Evolutionary conservation across 2,329 filamentous ascomycete species (phyloP).

Genomic region (Phymatotrichopsis omnivora): DNA sequence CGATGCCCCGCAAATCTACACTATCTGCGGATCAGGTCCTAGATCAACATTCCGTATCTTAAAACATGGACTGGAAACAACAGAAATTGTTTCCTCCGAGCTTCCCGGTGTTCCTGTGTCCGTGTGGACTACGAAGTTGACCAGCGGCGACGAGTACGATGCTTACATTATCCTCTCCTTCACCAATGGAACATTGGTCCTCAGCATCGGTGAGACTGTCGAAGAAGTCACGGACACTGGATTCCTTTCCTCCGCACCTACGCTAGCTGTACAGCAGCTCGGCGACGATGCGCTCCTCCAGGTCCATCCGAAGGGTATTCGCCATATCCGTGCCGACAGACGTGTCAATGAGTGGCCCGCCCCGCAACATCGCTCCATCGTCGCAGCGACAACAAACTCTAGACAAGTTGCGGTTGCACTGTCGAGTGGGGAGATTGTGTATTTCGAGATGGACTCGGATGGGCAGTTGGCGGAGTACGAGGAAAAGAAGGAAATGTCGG

Average conservation of each 20-base stretch:
- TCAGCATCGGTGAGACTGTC: conserved; percentile 93
- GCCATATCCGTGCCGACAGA: conserved; percentile 68
- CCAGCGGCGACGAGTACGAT: conserved; percentile 71
- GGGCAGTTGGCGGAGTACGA: conserved; percentile 88
- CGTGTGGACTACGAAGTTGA: conserved; percentile 91
- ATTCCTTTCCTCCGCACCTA: conserved; percentile 79
- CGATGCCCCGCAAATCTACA: conserved; percentile 93
- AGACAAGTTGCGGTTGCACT: conserved; percentile 87
- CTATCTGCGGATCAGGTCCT: conserved; percentile 78
- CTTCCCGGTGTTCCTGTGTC: conserved; percentile 78
- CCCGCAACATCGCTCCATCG: conserved; percentile 88
- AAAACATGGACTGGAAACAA: conserved; percentile 85
- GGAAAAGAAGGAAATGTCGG: conserved; percentile 88
- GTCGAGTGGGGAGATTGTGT: conserved; percentile 92
- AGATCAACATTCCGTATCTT: conserved; percentile 83
- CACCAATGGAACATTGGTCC: conserved; percentile 75
- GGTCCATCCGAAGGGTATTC: conserved; percentile 91
- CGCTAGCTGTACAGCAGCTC: conserved; percentile 83
- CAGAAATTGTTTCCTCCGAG: conserved; percentile 91
- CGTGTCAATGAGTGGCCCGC: conserved; percentile 87
- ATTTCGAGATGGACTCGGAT: conserved; percentile 94
- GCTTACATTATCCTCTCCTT: conserved; percentile 94
- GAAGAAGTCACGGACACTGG: conserved; percentile 92
- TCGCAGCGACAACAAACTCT: conserved; percentile 86
- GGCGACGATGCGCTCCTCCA: conserved; percentile 89